These are phyloP conservation scores for Nothophaeocryptopus gaeumannii DNA, from an alignment of 2,329 filamentous ascomycete genomes.

Conservation along the genomic window DNA sequence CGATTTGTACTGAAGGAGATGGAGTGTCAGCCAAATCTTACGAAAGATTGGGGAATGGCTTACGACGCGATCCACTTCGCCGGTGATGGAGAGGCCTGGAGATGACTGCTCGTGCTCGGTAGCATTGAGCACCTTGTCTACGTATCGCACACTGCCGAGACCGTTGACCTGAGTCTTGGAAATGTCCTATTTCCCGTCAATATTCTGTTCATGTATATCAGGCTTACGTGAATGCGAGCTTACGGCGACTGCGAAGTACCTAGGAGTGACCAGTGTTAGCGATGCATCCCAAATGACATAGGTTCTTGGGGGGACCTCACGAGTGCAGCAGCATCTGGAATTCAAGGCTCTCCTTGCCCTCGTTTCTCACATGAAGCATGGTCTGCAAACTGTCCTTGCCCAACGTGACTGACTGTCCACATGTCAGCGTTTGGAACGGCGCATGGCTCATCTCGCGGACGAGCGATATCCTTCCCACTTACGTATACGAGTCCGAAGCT, in stretches of 20 bases:
- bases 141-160: constrained; percentile 71
- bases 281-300: too few species aligned
- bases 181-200: constrained; percentile 64
- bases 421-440: too few species aligned
- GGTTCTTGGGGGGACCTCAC: too few species aligned
- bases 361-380: constrained; percentile 82
- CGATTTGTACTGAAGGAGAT: constrained; percentile 56
- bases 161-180: constrained; percentile 68
- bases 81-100: constrained; percentile 64
- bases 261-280: too few species aligned
- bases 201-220: constrained; percentile 6
- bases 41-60: too few species aligned
- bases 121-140: constrained; percentile 74
- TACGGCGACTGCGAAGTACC: constrained; percentile 77
- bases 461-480: too few species aligned
- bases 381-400: constrained; percentile 69
- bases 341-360: constrained; percentile 77
- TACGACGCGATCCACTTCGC: constrained; percentile 76
- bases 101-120: constrained; percentile 64
- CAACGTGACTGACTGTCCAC: constrained; percentile 2
- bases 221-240: constrained; percentile 28
- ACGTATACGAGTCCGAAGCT: constrained; percentile 84
- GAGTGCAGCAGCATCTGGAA: constrained; percentile 91
- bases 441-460: too few species aligned
- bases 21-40: too few species aligned